These are phyloP conservation scores for Gentiana macrophylla DNA, from an alignment of 257 asterid genomes.

Conservation along the genomic window DNA sequence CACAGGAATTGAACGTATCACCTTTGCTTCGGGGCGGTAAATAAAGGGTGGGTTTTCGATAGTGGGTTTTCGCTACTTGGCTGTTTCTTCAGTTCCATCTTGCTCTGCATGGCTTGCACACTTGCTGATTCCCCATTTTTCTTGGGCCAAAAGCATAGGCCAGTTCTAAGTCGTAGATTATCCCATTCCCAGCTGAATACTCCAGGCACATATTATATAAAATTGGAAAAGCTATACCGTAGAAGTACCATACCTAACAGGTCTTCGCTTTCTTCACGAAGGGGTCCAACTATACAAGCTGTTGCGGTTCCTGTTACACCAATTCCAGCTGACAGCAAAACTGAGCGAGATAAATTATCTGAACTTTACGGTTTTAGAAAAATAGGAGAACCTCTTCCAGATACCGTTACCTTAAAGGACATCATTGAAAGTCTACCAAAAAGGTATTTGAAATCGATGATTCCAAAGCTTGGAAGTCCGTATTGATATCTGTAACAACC, in stretches of 20 bases:
- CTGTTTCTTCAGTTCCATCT: no score
- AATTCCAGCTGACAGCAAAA: conserved; percentile 42
- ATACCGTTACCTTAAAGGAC: conserved; percentile 58
- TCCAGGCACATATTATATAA: conserved; percentile 43
- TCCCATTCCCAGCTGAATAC: no score
- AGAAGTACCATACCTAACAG: conserved; percentile 28
- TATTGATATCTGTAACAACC: conserved; percentile 60
- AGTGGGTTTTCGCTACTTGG: no score
- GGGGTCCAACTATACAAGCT: conserved; percentile 38
- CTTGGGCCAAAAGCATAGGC: no score
- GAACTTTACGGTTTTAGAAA: conserved; percentile 75
- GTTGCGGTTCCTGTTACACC: conserved; percentile 66
- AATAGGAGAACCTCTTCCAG: conserved; percentile 93
- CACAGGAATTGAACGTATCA: no score
- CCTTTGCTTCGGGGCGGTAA: no score
- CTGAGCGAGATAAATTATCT: conserved; percentile 39
- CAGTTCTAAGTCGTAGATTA: no score
- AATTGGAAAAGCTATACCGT: conserved; percentile 42
- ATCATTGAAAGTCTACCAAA: conserved; percentile 69
- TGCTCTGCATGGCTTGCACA: no score
- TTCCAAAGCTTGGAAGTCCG: conserved; percentile 83
- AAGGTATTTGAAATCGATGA: conserved; percentile 96
- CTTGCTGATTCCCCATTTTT: no score
- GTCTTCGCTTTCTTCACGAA: conserved; percentile 32
- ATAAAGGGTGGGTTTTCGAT: no score